Base-by-base conservation (phyloP, 202 grass and related monocot genomes). In the Carex arenaria region DNA sequence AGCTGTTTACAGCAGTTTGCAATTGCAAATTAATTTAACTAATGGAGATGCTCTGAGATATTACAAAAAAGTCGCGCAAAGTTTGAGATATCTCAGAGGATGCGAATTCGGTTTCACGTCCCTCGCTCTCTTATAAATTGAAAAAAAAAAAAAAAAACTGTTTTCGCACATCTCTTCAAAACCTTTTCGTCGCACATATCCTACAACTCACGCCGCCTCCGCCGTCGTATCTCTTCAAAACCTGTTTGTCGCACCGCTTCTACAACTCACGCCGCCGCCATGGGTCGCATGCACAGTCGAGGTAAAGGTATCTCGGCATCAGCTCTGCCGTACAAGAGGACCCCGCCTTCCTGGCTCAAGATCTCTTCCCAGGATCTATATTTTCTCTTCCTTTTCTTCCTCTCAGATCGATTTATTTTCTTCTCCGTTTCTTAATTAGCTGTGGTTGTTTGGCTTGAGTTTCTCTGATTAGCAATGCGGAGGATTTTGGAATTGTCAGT, bases 201-300 rank as follows among this genome's bases (percentile, higher is more conserved):
- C 34, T 36, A 36, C 34, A 36, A 36, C 34, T 36, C 34, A 36
- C 34, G 34, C 34, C 32, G 32, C 32, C 32, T 0, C 31, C 32
- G 34, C 34, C 34, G 34, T 4, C 34, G 4, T 38, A 38, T 5
- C 56, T 51, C 82, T 51, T 72, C 43, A 26, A 51, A 49, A 42
- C 65, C 55, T 83, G 64, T 20, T 60, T 45, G 67, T 74, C 45
- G 84, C 51, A 82, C 84, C 66, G 75, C 32, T 30, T 17, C 19
- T 65, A 15, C 74, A 45, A 12, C 20, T 10, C 45, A 23, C 11
- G 4, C 34, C 64, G 90, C 83, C 64, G 30, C 81, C 85, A 96
- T 96, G 93, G 90, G 93, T 77, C 93, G 93, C 34, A 96, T 96
- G 93, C 90, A 96, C 87, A 96, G 93, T 69, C 83, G 71, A 75